Base-by-base conservation (phyloP, 2,329 filamentous ascomycete species). In the Sporothrix pallida region DNA sequence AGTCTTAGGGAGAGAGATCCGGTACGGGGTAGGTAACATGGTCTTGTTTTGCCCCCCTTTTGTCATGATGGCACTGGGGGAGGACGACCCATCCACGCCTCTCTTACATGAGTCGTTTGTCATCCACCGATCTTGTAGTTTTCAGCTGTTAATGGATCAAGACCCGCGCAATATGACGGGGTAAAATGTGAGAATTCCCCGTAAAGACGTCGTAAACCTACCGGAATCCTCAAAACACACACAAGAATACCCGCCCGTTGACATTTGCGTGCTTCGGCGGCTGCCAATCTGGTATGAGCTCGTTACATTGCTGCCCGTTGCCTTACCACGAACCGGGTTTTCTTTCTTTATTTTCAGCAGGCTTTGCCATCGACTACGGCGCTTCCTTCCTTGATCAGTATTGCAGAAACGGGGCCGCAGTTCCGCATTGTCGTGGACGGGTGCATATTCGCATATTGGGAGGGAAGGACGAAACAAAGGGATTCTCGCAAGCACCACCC, bases 101-200 rank as follows among this genome's bases (percentile, higher is more conserved):
- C 52, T 70, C 67, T 71, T 62, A 62, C 54, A 60, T 71, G 54
- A 62, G 69, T 50, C 44, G 56, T 62, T 71, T 58, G 69, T 71
- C 54, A 71, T 71, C 54, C 54, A 44, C 23, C 23, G 42, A 46
- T n/a, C 42, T 48, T 23, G 13, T 46, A 15, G 50, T 71, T 71
- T 70, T 71, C 69, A 71, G 69, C 69, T 62, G 54, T 60, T 10
- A 48, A 62, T 20, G 69, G 44, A 50, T n/a, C 12, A 26, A 46
- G 10, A 46, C 17, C 12, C 52, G 12, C 54, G 48, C n/a, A 31
- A 58, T 9, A 48, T 13, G 23, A 23, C 4, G 50, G 48, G 50
- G 12, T 37, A 37, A 71, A 71, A 46, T 6, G 48, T 44, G n/a
- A 56, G 8, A 54, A 56, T 8, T 50, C 6, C 20, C 65, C 65